Evolutionary conservation across 306 rosid genomes (phyloP).

Genomic region (Comarum palustre): DNA sequence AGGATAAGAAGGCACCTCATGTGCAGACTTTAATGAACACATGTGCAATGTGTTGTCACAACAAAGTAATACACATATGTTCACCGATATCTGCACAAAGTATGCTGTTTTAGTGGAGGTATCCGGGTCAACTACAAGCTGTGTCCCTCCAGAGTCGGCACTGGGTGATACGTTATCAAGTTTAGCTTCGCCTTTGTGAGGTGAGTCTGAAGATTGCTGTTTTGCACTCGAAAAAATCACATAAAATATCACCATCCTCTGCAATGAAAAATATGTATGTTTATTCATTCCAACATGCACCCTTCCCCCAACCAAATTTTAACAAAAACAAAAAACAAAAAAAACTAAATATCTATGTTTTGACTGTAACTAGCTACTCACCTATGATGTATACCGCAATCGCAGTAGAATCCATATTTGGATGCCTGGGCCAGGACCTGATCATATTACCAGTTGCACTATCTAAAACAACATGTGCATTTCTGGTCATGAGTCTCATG

Average conservation of each 20-base stretch:
- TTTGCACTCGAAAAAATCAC: constrained; percentile 46
- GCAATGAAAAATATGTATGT: constrained; percentile 27
- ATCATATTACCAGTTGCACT: constrained; percentile 46
- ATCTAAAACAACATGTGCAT: constrained; percentile 56
- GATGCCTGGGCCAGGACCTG: constrained; percentile 39
- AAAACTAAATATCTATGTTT: constrained; percentile 23
- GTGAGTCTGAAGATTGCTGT: constrained; percentile 27
- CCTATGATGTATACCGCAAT: constrained; percentile 68
- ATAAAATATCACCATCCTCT: constrained; percentile 41
- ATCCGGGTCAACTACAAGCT: constrained; percentile 36
- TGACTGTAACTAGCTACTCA: constrained; percentile 34
- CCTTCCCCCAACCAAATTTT: background rate
- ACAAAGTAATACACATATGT: constrained; percentile 56
- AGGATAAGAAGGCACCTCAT: constrained; percentile 50
- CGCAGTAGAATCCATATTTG: constrained; percentile 45
- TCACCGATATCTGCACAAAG: constrained; percentile 32
- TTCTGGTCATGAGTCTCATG: constrained; percentile 54
- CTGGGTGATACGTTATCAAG: constrained; percentile 27
- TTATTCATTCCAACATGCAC: background rate
- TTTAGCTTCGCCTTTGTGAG: constrained; percentile 36
- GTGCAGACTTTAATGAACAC: constrained; percentile 48
- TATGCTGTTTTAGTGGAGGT: constrained; percentile 34
- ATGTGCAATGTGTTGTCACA: constrained; percentile 60
- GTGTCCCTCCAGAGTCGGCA: constrained; percentile 42
- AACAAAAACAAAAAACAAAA: background rate